Conservation (phyloP, 306 rosid genomes). For the Lithocarpus polystachyus region DNA sequence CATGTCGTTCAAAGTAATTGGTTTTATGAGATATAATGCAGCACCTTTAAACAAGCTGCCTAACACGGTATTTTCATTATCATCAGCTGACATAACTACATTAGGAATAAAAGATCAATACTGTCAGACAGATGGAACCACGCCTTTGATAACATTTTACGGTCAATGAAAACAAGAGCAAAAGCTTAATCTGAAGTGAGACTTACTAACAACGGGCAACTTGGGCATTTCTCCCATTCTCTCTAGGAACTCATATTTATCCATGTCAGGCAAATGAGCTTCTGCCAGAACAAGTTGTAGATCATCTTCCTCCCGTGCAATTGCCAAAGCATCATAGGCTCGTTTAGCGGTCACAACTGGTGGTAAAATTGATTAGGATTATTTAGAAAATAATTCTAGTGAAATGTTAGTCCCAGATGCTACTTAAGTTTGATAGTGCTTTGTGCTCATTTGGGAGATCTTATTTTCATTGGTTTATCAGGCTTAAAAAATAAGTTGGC, state of each 20-base stretch:
- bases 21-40: conserved; percentile 16
- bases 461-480: no score
- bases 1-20: conserved; percentile 17
- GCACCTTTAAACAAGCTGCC: conserved; percentile 37
- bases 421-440: background rate
- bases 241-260: conserved; percentile 20
- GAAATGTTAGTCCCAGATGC: background rate
- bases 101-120: background rate
- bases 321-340: conserved; percentile 38
- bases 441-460: no score
- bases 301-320: conserved; percentile 17
- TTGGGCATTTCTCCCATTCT: conserved; percentile 23
- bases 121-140: conserved; percentile 1
- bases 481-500: no score
- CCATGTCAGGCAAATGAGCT: conserved; percentile 40
- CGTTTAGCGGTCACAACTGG: conserved; percentile 39
- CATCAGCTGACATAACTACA: conserved; percentile 43
- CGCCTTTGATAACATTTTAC: background rate
- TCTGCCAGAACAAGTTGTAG: conserved; percentile 39
- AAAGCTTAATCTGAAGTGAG: conserved; percentile 1
- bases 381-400: background rate
- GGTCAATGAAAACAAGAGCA: background rate
- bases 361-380: background rate
- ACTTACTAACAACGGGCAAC: conserved; percentile 41
- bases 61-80: background rate